These are phyloP conservation scores for Aspergillus tamarii DNA, from an alignment of 2,329 filamentous ascomycete species.

Conservation along the genomic window DNA sequence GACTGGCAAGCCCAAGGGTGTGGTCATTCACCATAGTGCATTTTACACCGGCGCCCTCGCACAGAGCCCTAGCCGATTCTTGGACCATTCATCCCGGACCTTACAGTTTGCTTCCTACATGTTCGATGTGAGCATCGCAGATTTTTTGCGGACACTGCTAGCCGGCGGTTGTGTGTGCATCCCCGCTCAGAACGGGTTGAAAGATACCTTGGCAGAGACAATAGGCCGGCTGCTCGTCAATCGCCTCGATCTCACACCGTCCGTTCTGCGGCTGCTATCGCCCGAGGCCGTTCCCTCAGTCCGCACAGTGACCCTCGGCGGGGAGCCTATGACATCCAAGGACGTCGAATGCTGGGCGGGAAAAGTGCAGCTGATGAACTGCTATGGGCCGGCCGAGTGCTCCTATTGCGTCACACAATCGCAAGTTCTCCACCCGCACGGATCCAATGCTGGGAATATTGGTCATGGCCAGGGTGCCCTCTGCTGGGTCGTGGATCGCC, in stretches of 20 bases:
- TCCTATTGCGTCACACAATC: background rate
- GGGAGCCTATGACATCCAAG: constrained; percentile 38
- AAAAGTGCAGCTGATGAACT: constrained; percentile 9
- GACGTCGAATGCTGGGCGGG: constrained; percentile 14
- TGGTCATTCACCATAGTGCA: constrained; percentile 56
- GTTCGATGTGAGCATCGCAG: constrained; percentile 49
- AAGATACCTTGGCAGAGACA: too few relatives aligned
- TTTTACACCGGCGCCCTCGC: constrained; percentile 55
- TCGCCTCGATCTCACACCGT: constrained; percentile 58
- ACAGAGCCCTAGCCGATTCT: constrained; percentile 49
- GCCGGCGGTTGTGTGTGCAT: constrained; percentile 38
- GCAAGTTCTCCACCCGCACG: background rate
- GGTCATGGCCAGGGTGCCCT: background rate
- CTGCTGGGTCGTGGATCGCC: constrained; percentile 8
- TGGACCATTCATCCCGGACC: constrained; percentile 44
- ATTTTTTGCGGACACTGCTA: constrained; percentile 34
- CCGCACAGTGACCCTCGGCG: constrained; percentile 38
- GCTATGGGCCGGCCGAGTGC: constrained; percentile 29
- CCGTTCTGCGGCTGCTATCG: constrained; percentile 46
- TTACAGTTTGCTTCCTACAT: constrained; percentile 48
- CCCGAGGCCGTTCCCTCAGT: constrained; percentile 39
- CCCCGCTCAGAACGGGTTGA: too few relatives aligned
- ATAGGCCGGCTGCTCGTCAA: constrained; percentile 51
- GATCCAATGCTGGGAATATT: background rate
- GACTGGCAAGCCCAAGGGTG: constrained; percentile 56